phyloP scores from a whole-genome alignment of 257 asterid species.

The Solanum megistacrolobum region DNA sequence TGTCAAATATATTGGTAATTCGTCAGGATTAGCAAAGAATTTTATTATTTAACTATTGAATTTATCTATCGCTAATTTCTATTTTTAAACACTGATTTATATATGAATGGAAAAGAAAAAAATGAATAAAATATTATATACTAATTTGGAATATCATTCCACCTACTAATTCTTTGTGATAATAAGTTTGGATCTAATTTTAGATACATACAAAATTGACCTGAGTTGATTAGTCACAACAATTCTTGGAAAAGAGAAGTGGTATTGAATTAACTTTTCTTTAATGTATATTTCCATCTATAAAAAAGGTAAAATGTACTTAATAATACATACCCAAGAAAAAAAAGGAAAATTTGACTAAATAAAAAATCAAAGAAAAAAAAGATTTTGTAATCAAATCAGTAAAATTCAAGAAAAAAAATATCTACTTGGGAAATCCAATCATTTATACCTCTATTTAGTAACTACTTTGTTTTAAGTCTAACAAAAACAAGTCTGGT shows the following conservation, averaged over 20 bases:
- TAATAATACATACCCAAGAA: not conserved
- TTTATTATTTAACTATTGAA: not conserved
- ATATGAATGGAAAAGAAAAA: not conserved
- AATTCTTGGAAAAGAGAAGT: not conserved
- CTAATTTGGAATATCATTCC: not conserved
- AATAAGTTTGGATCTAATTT: not conserved
- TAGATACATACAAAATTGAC: not conserved
- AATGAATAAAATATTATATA: not conserved
- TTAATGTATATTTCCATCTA: not conserved
- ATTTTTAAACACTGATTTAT: not conserved
- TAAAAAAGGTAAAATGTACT: not conserved
- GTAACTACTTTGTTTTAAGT: not conserved
- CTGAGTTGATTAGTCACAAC: not conserved
- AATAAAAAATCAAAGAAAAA: not conserved
- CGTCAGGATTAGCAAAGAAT: not conserved
- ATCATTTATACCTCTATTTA: not conserved
- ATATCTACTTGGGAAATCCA: not conserved
- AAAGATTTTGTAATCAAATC: not conserved
- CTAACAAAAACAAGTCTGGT: not conserved
- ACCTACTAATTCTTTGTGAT: not conserved
- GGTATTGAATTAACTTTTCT: not conserved
- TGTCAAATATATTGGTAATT: not conserved
- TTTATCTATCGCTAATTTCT: not conserved
- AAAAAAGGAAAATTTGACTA: not conserved
- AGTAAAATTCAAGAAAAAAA: not conserved